These are phyloP conservation scores for Penicillium angulare DNA, from an alignment of 495 filamentous ascomycete genomes.

Conservation along the genomic window DNA sequence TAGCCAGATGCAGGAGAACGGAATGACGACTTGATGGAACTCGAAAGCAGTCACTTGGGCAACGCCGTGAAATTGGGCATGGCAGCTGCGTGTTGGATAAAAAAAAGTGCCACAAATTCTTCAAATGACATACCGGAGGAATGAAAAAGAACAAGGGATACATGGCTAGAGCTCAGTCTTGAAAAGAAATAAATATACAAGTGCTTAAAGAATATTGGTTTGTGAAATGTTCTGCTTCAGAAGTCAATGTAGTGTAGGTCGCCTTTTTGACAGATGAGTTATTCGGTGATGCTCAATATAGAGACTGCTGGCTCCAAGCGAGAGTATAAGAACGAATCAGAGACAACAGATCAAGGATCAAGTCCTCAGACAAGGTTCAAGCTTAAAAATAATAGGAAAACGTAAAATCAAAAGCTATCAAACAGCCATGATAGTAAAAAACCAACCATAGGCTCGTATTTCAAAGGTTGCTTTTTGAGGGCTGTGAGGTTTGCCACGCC, in stretches of 20 bases:
- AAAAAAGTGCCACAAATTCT: too few species aligned
- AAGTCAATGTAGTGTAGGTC: neutral
- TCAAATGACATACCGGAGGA: neutral
- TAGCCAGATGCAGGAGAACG: neutral
- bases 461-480: neutral
- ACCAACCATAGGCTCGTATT: neutral
- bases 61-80: too few species aligned
- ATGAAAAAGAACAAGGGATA: neutral
- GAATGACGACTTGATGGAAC: neutral
- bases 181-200: slow-evolving; percentile 1
- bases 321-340: neutral
- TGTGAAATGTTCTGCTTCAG: neutral
- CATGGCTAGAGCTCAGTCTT: slow-evolving; percentile 5
- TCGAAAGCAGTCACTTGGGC: neutral
- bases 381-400: neutral
- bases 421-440: neutral
- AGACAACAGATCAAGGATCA: neutral
- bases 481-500: too few species aligned
- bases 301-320: neutral
- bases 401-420: neutral
- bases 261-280: neutral
- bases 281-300: neutral
- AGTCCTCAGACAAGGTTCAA: neutral
- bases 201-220: slow-evolving; percentile 1
- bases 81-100: too few species aligned